Conservation (phyloP, 805 yeast genomes). For the Ogataea paraovalis region DNA sequence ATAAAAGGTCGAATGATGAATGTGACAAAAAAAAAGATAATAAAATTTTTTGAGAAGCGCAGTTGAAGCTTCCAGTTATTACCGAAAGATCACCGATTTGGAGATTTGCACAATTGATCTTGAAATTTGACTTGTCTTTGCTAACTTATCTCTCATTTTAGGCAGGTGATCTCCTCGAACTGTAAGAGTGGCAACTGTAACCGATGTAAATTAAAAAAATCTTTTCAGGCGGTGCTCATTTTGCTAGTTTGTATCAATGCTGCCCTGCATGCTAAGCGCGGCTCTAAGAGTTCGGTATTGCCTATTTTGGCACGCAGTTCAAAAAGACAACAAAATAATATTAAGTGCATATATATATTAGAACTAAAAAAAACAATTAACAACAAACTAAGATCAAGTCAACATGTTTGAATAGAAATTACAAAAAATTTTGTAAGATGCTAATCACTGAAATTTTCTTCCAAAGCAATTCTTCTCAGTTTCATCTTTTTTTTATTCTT, state of each 20-base stretch:
- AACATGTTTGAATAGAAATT: neutral
- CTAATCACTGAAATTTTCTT: slow-evolving; percentile 18
- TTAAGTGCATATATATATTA: too few species aligned
- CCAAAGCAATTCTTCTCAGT: slow-evolving; percentile 17
- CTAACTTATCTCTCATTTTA: neutral
- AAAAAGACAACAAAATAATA: neutral
- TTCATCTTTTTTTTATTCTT: slow-evolving; percentile 14
- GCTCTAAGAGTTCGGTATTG: too few species aligned
- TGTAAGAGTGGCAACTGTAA: neutral
- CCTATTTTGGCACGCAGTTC: neutral
- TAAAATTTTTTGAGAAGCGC: too few species aligned
- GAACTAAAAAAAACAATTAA: neutral
- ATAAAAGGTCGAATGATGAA: too few species aligned
- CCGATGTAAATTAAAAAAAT: neutral
- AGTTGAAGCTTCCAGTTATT: neutral
- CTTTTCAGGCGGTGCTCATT: neutral
- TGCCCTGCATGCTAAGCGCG: too few species aligned
- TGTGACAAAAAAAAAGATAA: too few species aligned
- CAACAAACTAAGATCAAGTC: neutral
- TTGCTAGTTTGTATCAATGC: too few species aligned
- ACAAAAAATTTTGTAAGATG: neutral
- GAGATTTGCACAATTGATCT: neutral
- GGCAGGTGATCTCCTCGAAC: neutral
- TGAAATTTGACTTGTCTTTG: neutral
- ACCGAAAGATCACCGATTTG: neutral